phyloP scores from a whole-genome alignment of 192 early-diverging fungal species.

The Phycomyces blakesleeanus region DNA sequence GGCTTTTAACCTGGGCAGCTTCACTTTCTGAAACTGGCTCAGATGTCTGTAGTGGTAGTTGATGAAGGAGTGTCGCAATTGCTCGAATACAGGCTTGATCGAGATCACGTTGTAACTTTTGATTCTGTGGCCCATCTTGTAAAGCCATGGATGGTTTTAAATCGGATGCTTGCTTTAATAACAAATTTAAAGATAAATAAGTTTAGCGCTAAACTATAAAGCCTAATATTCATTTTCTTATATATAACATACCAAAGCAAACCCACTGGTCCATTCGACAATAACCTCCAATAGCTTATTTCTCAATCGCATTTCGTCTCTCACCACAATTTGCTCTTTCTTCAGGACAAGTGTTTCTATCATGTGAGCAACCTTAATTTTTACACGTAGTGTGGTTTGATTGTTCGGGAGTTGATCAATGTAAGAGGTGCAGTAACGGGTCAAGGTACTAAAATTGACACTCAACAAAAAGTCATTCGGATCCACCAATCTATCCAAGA shows the following conservation, averaged over 20 bases:
- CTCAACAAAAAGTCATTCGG: conserved; percentile 44
- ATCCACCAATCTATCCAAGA: conserved; percentile 59
- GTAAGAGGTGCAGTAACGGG: conserved; percentile 61
- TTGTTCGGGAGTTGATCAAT: conserved; percentile 52
- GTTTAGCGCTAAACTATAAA: too few species aligned
- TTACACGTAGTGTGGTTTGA: conserved; percentile 52
- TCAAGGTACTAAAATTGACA: conserved; percentile 61
- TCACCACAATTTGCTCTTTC: conserved; percentile 61
- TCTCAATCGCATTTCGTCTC: conserved; percentile 64
- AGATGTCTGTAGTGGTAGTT: conserved; percentile 65
- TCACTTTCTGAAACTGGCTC: conserved; percentile 47
- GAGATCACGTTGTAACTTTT: conserved; percentile 66
- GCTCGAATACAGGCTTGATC: conserved; percentile 74
- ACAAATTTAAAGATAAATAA: too few species aligned
- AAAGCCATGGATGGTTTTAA: background rate
- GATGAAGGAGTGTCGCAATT: conserved; percentile 57
- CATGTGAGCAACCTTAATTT: conserved; percentile 70
- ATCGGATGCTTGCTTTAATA: too few species aligned
- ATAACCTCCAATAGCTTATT: conserved; percentile 64
- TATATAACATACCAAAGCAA: conserved; percentile 35
- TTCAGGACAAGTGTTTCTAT: conserved; percentile 66
- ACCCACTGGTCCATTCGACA: conserved; percentile 70
- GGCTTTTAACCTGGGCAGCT: conserved; percentile 51
- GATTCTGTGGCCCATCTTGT: conserved; percentile 33
- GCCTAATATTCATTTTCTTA: too few species aligned